A percentile compares a stretch with the other conserved stretches of the same genome.
Conservation (phyloP, 306 rosid species). For the Coriaria nepalensis region DNA sequence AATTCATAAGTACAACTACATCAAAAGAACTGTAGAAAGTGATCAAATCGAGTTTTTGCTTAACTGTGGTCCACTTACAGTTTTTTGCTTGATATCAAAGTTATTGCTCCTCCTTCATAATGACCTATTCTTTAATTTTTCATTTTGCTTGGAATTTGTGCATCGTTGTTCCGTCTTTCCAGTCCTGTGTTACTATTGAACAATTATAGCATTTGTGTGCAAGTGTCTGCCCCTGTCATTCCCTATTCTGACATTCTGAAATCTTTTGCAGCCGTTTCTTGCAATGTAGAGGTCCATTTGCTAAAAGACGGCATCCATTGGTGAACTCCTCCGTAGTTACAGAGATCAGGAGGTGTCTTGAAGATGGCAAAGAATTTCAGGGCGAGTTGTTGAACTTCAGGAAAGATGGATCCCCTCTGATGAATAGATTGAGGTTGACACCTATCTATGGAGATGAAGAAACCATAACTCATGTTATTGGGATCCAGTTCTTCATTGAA, state of each 20-base stretch:
- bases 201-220: no score
- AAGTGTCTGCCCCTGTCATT: neutral
- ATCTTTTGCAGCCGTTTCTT: conserved; percentile 78
- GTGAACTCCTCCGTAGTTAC: conserved; percentile 76
- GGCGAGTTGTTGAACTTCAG: conserved; percentile 94
- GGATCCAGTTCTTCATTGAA: conserved; percentile 84
- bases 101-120: no score
- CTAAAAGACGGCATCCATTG: conserved; percentile 91
- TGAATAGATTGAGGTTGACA: conserved; percentile 83
- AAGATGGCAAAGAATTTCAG: conserved; percentile 86
- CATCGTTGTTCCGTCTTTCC: no score
- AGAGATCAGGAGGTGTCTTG: conserved; percentile 81
- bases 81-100: no score
- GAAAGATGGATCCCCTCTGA: conserved; percentile 97
- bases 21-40: no score
- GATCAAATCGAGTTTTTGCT: no score
- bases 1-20: no score
- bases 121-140: no score
- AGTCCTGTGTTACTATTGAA: no score
- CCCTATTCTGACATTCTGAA: conserved; percentile 19
- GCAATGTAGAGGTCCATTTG: conserved; percentile 98
- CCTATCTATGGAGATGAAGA: conserved; percentile 94
- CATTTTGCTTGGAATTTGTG: no score
- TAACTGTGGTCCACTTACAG: no score
- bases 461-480: conserved; percentile 78